Evolutionary conservation across 2,329 filamentous ascomycete species (phyloP).

Genomic region (Helotiales sp.): DNA sequence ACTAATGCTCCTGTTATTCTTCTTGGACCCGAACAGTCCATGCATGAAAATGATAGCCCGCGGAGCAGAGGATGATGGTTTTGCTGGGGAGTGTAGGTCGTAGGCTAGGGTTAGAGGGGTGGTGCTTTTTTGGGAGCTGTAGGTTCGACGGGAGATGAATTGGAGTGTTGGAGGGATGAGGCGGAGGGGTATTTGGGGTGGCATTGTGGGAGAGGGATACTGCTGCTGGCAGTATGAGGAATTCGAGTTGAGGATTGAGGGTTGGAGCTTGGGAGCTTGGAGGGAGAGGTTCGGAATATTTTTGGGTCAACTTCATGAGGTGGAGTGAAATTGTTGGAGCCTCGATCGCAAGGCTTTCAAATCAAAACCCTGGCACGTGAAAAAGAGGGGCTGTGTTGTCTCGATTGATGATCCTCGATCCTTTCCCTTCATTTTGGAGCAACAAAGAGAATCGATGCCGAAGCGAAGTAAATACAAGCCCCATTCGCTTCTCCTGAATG

Average conservation of each 20-base stretch:
- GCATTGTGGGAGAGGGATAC: slow-evolving; percentile 11
- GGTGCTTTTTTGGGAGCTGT: slow-evolving; percentile 4
- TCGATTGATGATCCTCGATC: no score
- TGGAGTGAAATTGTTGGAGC: slow-evolving; percentile 8
- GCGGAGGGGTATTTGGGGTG: slow-evolving; percentile 15
- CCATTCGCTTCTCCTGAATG: no score
- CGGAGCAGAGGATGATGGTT: slow-evolving; percentile 49
- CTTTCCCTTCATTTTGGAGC: no score
- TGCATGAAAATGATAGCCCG: slow-evolving; percentile 85
- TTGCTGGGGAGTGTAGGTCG: slow-evolving; percentile 68
- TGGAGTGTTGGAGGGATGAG: slow-evolving; percentile 7
- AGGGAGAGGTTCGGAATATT: neutral
- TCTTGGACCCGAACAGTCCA: slow-evolving; percentile 92
- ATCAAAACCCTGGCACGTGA: neutral
- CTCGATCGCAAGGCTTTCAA: slow-evolving; percentile 18
- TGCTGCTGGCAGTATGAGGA: neutral
- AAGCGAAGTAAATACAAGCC: neutral
- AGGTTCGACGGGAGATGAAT: slow-evolving; percentile 20
- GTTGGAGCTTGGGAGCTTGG: neutral
- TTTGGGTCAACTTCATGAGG: neutral
- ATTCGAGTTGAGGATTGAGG: neutral
- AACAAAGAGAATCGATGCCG: neutral
- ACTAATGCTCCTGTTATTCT: slow-evolving; percentile 93
- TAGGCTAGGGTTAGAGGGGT: slow-evolving; percentile 55
- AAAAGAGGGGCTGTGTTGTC: neutral